phyloP scores from a whole-genome alignment of 208 protist genomes.

The Acanthamoeba divionensis region DNA sequence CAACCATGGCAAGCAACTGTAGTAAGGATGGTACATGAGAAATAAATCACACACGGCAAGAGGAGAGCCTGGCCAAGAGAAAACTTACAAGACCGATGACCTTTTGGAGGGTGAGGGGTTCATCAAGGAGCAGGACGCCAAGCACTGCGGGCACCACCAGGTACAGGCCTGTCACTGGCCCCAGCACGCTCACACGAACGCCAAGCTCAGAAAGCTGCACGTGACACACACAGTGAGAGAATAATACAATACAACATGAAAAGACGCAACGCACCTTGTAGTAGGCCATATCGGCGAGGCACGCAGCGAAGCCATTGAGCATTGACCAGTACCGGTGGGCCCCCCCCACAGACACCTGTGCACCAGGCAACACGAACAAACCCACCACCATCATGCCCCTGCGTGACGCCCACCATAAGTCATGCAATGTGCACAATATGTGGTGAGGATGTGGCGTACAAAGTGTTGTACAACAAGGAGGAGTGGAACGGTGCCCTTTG shows the following conservation, averaged over 20 bases:
- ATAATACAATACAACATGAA: neutral
- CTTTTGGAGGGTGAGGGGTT: neutral
- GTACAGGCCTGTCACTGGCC: neutral
- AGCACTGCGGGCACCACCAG: constrained; percentile 8
- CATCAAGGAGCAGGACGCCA: neutral
- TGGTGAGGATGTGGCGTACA: neutral
- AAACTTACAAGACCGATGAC: neutral
- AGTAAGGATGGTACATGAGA: too few species aligned
- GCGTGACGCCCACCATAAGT: neutral
- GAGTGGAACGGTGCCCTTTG: neutral
- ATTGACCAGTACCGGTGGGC: too few species aligned
- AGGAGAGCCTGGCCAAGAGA: too few species aligned
- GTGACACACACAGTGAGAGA: neutral
- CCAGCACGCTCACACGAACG: constrained; percentile 33
- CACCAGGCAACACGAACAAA: neutral
- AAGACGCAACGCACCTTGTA: too few species aligned
- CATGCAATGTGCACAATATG: neutral
- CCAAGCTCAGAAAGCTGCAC: neutral
- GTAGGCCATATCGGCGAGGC: too few species aligned
- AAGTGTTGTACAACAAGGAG: constrained; percentile 9
- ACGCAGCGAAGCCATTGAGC: too few species aligned
- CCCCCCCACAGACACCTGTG: neutral
- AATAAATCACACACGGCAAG: too few species aligned
- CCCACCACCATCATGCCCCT: constrained; percentile 34
- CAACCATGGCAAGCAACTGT: too few species aligned